These are phyloP conservation scores for Nicotiana obtusifolia DNA, from an alignment of 257 asterid genomes.

Conservation along the genomic window DNA sequence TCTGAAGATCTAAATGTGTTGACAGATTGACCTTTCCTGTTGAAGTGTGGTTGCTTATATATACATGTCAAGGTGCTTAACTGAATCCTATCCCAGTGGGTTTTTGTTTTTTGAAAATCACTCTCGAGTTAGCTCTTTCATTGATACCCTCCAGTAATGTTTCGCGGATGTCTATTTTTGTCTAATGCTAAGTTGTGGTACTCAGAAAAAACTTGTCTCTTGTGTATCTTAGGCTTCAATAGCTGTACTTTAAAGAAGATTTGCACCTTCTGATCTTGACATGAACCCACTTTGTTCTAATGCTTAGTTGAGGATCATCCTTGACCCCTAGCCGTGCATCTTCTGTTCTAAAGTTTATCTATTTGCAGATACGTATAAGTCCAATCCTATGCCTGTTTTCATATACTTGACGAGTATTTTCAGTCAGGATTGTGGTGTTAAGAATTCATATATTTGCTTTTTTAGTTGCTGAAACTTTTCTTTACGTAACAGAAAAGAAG, in stretches of 20 bases:
- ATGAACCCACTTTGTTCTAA: neutral
- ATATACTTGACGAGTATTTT: neutral
- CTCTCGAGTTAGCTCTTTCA: neutral
- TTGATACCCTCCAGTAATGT: neutral
- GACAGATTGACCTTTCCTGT: neutral
- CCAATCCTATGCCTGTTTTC: neutral
- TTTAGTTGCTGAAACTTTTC: conserved; percentile 2
- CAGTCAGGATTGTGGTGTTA: neutral
- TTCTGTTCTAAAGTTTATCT: neutral
- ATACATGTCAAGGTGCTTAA: neutral
- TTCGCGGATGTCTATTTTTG: neutral
- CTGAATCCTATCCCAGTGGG: neutral
- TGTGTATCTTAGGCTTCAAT: neutral
- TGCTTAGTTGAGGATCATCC: neutral
- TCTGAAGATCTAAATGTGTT: neutral
- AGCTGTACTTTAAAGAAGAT: neutral
- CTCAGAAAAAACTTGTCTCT: neutral
- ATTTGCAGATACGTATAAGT: neutral
- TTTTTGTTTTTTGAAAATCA: neutral
- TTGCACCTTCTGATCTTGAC: neutral
- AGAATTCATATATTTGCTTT: neutral
- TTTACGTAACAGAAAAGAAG: conserved; percentile 7
- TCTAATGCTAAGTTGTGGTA: neutral
- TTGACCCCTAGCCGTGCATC: neutral
- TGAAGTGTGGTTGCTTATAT: neutral